phyloP scores from a whole-genome alignment of 805 yeast genomes.

The Saccharomyces mikatae region DNA sequence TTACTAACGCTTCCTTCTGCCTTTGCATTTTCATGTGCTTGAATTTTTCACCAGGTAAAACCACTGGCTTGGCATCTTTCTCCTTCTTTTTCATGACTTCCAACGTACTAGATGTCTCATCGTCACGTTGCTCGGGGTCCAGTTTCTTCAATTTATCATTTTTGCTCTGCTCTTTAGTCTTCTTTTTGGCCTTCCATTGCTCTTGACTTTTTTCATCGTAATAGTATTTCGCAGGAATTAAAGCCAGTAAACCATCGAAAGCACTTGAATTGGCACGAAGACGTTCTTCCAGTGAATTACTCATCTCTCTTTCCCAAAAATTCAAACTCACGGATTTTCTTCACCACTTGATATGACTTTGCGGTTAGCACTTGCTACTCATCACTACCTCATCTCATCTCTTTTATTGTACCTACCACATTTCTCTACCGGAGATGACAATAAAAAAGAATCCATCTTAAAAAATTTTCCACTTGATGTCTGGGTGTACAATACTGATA shows the following conservation, averaged over 20 bases:
- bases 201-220: slow-evolving; percentile 83
- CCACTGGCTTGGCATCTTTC: slow-evolving; percentile 41
- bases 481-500: not conserved
- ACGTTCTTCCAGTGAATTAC: slow-evolving; percentile 63
- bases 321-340: not conserved
- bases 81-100: slow-evolving; percentile 52
- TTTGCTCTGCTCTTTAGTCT: slow-evolving; percentile 54
- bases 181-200: slow-evolving; percentile 85
- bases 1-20: slow-evolving; percentile 14
- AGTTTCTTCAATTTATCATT: slow-evolving; percentile 61
- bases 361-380: not conserved
- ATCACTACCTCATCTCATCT: not conserved
- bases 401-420: not conserved
- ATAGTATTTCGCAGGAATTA: slow-evolving; percentile 90
- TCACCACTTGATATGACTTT: not conserved
- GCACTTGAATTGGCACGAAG: slow-evolving; percentile 71
- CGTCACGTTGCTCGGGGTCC: slow-evolving; percentile 53
- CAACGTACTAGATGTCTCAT: slow-evolving; percentile 47
- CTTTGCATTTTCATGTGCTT: slow-evolving; percentile 10
- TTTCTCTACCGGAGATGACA: not conserved
- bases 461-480: not conserved
- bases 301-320: slow-evolving; percentile 29
- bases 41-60: slow-evolving; percentile 31
- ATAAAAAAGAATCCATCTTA: not conserved
- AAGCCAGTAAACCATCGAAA: slow-evolving; percentile 78